Evolutionary conservation across 495 filamentous ascomycete genomes (phyloP), one percentile per base, ranked within the genome.

Genomic region (Podospora conica): DNA sequence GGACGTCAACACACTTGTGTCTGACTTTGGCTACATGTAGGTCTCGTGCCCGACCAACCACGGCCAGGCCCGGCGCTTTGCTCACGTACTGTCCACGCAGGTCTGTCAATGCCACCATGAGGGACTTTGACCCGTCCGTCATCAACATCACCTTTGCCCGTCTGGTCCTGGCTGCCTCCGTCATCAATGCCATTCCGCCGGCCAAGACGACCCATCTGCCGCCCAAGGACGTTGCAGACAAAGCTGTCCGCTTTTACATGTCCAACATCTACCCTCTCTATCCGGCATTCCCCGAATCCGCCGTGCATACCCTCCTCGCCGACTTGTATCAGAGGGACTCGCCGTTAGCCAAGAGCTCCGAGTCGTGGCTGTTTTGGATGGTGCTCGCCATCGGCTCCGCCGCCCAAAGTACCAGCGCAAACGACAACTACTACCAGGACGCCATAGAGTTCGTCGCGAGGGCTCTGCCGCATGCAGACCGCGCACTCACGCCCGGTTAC

Each of bases 101-200:
- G 63, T 90, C 92, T 8, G 88, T 98, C 70, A 96, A 95, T 79
- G 91, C 93, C 27, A 95, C 92, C 3, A 93, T 93, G 6, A 84
- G 92, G 63, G 93, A 96, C 75, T 98, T 96, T 70, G 88, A 93
- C 74, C 91, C 91, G 9, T 93, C 93, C 60, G 87, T 90, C 24
- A 86, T 83, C 57, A 88, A 87, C 67, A 92, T 95, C 81, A 93
- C 91, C 8, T 96, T 96, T 80, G 90, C 91, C 29, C 88, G 90
- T 20, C 81, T 96, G 55, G 85, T 95, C 60, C 78, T 96, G 61
- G 88, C 89, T 53, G 85, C 92, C 27, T 85, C 90, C 56, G 81
- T 86, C 18, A 86, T 87, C 69, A 87, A 90, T 62, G 77, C 81
- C 15, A 76, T 91, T 33, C 88, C 88, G 25, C 79, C 83, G 53